Base-by-base conservation (phyloP, 495 filamentous ascomycete species). In the Penicillium bialowiezense region DNA sequence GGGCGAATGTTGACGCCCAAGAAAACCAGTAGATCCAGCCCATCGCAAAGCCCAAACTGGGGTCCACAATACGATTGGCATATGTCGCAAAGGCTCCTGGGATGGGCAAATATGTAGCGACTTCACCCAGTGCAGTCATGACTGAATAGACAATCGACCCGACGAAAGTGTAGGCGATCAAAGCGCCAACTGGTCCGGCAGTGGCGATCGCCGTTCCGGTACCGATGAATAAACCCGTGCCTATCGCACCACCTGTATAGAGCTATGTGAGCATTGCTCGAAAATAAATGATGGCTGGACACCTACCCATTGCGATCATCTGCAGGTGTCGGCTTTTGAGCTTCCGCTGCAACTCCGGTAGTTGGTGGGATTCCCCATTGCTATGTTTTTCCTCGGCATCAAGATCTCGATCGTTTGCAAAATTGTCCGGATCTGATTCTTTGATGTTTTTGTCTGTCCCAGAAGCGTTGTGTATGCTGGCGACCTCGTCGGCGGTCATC, bases 221-320 rank as follows among this genome's bases (percentile, higher is more conserved):
- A 46, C 85, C 82, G 26, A 89, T 65, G 72, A 89, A 89, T 23
- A 89, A 71, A 52, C 85, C 86, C 5, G 85, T 89, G 15, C 85
- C 86, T 52, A 89, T 83, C 4, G 85, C 84, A 39, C 84, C 84
- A 55, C 86, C 84, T 39, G 78, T 56, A n/a, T 3, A n/a, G 19
- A 14, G 14, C 32, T 41, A 43, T 32, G 29, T 32, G 7, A 44
- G 23, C 18, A 31, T 10, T 17, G 19, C 21, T 1, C 14, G 2
- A 28, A 8, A 7, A 13, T 13, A 12, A n/a, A n/a, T n/a, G n/a
- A n/a, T n/a, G n/a, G n/a, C n/a, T n/a, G n/a, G n/a, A n/a, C n/a
- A n/a, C 19, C 34, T 32, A 64, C 81, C 81, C 15, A 85, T 75
- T 7, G 81, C 83, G 71, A 86, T 85, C 80, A 86, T 84, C 59